Base-by-base conservation (phyloP, 495 filamentous ascomycete genomes). In the Hypoxylon trugodes region DNA sequence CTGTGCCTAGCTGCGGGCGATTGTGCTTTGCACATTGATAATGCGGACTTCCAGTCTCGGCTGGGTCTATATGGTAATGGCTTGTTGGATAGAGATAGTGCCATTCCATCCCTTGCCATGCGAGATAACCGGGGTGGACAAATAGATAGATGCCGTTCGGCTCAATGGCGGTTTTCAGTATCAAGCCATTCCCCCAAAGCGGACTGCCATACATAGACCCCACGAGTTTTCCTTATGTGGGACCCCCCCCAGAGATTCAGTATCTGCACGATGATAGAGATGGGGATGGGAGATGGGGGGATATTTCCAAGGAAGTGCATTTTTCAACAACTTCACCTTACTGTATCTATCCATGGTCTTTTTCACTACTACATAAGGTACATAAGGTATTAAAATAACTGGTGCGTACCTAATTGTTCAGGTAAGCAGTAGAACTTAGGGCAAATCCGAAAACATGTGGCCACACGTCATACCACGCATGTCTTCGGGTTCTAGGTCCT, bases 21-120 rank as follows among this genome's bases (percentile, higher is more conserved):
- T 52, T 51, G n/a, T n/a, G n/a, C 26, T 33, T 45, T 61, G 63
- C 63, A 48, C 15, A 52, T 15, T 67, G 58, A 61, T 67, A 61
- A 62, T 33, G 63, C 45, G 33, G 50, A 30, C n/a, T 38, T 33
- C 43, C 47, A 33, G 51, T 56, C 57, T 66, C 46, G 63, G 52
- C 47, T 58, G 30, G 38, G 52, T 40, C 52, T 43, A 22, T 49
- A 37, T 30, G 8, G 25, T 26, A n/a, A 57, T 61, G 45, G 51
- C 56, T 37, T 56, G 38, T 35, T 35, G 41, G 41, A 54, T 24
- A 51, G 63, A 57, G 57, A 66, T 66, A 66, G 55, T 52, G 57
- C 19, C 57, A 52, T 59, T 59, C 47, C 57, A 67, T 67, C 38
- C 52, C 46, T 40, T 52, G 38, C 51, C 25, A 61, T 67, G 64